These are phyloP conservation scores for Pyrus betulifolia DNA, from an alignment of 306 rosid species.

Conservation along the genomic window DNA sequence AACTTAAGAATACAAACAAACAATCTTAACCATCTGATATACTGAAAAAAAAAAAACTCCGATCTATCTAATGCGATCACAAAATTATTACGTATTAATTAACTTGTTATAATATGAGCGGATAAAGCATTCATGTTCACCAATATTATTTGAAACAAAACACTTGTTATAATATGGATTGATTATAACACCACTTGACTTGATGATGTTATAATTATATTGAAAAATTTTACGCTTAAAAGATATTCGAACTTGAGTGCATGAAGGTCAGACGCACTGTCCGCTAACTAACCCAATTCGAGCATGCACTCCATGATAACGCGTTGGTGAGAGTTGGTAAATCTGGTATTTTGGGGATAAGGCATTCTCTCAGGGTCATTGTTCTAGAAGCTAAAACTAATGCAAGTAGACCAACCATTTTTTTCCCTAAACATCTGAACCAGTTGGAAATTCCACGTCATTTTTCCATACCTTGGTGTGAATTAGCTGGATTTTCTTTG, in stretches of 20 bases:
- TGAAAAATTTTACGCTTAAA: no score
- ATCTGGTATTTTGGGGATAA: not conserved
- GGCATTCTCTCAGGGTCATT: not conserved
- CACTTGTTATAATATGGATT: no score
- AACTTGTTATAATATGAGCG: not conserved
- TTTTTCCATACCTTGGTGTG: not conserved
- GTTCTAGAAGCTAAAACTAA: constrained; percentile 33
- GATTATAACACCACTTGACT: not conserved
- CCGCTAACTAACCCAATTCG: not conserved
- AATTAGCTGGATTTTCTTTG: not conserved
- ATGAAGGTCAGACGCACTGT: not conserved
- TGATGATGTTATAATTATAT: not conserved
- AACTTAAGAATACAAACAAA: not conserved
- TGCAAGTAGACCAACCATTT: constrained; percentile 16
- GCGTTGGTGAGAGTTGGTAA: not conserved
- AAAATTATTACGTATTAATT: no score
- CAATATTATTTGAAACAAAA: no score
- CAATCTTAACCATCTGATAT: not conserved
- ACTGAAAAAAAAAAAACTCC: not conserved
- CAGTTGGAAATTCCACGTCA: not conserved
- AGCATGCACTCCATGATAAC: not conserved
- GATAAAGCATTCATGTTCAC: no score
- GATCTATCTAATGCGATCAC: not conserved
- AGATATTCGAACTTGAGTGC: not conserved
- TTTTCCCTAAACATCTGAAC: not conserved